Percentiles rank a stretch among this genome's conserved stretches.
These are phyloP conservation scores for Schizosaccharomyces lindneri DNA, from an alignment of 805 yeast species.

Conservation along the genomic window DNA sequence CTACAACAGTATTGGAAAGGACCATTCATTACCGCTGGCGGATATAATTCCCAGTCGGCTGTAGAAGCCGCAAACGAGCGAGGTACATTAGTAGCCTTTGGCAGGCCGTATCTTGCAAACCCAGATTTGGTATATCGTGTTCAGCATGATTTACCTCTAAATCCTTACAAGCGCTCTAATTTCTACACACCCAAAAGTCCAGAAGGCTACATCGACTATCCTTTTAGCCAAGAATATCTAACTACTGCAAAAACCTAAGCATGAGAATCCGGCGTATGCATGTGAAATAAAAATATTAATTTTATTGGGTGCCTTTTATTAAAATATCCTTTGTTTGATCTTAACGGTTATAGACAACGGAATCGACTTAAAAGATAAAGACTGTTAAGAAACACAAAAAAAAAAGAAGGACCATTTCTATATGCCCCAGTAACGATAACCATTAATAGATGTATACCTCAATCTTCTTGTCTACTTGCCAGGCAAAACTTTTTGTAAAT, in stretches of 20 bases:
- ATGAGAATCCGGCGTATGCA: too few relatives aligned
- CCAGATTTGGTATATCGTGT: conserved; percentile 30
- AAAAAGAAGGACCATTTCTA: too few relatives aligned
- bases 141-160: conserved; percentile 18
- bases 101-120: conserved; percentile 28
- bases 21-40: not conserved
- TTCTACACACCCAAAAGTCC: conserved; percentile 20
- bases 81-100: conserved; percentile 15
- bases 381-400: too few relatives aligned
- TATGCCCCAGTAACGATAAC: too few relatives aligned
- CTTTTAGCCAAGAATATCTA: conserved; percentile 7
- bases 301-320: too few relatives aligned
- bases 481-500: not conserved
- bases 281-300: too few relatives aligned
- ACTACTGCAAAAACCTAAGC: too few relatives aligned
- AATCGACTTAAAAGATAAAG: too few relatives aligned
- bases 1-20: conserved; percentile 6
- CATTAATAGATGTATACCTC: too few relatives aligned
- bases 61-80: not conserved
- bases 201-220: conserved; percentile 23
- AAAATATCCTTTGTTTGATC: too few relatives aligned
- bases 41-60: not conserved
- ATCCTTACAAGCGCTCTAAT: conserved; percentile 22
- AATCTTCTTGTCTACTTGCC: not conserved
- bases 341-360: too few relatives aligned